Conservation (phyloP, 2,329 filamentous ascomycete species). For the Colletotrichum ledebouriae region DNA sequence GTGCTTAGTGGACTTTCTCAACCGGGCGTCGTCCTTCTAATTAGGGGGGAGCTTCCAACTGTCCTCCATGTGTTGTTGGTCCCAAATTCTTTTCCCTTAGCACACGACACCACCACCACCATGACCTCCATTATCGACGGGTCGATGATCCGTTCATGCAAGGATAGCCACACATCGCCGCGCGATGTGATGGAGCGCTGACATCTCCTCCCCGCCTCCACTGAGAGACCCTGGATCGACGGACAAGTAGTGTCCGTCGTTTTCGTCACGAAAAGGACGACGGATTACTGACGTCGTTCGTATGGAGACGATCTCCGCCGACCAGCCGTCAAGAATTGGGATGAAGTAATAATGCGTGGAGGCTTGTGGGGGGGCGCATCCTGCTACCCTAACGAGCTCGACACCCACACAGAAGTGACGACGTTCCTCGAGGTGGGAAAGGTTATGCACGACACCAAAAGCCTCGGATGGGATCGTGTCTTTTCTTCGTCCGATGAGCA, state of each 20-base stretch:
- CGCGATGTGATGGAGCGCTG: neutral
- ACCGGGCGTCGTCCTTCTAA: no score
- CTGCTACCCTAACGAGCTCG: no score
- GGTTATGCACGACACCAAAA: no score
- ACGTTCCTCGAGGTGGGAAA: no score
- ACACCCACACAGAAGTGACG: no score
- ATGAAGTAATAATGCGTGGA: constrained; percentile 4
- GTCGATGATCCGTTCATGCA: constrained; percentile 15
- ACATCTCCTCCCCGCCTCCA: constrained; percentile 23
- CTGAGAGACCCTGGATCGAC: constrained; percentile 19
- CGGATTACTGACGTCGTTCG: constrained; percentile 25
- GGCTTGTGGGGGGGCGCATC: neutral
- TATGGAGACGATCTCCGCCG: neutral
- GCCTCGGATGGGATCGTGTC: no score
- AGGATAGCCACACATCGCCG: constrained; percentile 5
- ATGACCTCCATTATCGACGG: neutral
- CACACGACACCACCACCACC: constrained; percentile 5
- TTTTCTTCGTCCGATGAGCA: no score
- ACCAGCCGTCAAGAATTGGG: neutral
- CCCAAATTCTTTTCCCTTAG: neutral
- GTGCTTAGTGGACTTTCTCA: constrained; percentile 18
- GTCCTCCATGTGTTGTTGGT: no score
- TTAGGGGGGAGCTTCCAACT: no score
- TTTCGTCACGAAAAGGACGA: neutral
- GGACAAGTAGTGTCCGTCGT: neutral